Base-by-base conservation (phyloP, 2,329 filamentous ascomycete genomes). In the Nigrograna mackinnonii region DNA sequence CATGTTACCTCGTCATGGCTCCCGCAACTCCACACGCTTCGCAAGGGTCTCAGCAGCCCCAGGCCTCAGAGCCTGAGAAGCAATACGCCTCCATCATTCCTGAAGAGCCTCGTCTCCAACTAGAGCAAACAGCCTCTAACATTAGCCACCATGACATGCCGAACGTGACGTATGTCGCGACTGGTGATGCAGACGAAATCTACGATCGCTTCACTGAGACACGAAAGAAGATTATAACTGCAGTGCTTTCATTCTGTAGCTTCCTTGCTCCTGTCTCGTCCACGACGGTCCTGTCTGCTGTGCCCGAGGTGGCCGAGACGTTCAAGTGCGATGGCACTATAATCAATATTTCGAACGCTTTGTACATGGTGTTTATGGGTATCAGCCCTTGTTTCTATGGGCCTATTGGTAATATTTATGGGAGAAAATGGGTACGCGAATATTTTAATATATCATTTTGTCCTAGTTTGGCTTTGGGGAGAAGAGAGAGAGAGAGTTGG, bases 311-410 rank as follows among this genome's bases (percentile, higher is more conserved):
- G 4, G 86, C 86, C 2, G 64, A 62, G 4, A 83, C 80, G 6
- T 89, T 80, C 60, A 50, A 73, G 28, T 89, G 85, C 0, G 86
- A 80, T 0, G 85, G 84, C 4, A 79, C 79, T 7, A 78, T 90
- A 43, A 83, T 91, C 62, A 88, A 89, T 59, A 67, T 87, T 33
- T 85, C 80, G 58, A 92, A 91, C 68, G 87, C 87, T 0, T 67
- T 86, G n/a, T 89, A 89, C 54, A 78, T 89, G 72, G 66, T 85
- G 4, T 83, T 85, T 54, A 91, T 91, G 86, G 87, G 85, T 0
- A 42, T 67, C 1, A 63, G 60, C 30, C 66, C 86, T 1, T 78
- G 84, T 7, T 78, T 91, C 40, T 91, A 85, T 79, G 86, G 87
- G 0, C 87, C 87, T 0, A 70, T 89, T 45, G 87, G 68, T 4